These are phyloP conservation scores for Teratosphaeria zuluensis DNA, from an alignment of 2,329 filamentous ascomycete genomes.

Conservation along the genomic window DNA sequence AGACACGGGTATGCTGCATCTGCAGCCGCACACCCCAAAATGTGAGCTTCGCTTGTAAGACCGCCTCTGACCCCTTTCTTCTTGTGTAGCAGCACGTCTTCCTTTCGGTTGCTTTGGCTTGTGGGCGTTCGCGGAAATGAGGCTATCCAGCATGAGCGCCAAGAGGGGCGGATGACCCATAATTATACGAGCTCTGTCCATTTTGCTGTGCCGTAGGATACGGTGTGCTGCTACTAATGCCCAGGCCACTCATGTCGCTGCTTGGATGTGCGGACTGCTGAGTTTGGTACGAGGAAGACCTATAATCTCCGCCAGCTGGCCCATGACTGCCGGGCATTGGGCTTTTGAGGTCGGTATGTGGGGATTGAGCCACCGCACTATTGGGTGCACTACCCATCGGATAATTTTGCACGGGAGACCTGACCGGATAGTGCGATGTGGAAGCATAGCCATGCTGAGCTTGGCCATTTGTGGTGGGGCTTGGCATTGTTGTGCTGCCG, in stretches of 20 bases:
- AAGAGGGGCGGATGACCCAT: conserved; percentile 10
- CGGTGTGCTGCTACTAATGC: conserved; percentile 16
- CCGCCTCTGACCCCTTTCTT: background rate
- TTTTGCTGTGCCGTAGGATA: conserved; percentile 17
- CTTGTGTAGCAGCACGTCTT: background rate
- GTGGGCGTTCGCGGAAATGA: background rate
- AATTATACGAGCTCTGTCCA: conserved; percentile 13
- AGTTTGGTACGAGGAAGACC: conserved; percentile 5
- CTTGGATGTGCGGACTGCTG: conserved; percentile 12
- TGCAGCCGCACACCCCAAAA: background rate
- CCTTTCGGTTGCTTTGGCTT: background rate
- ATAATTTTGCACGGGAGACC: conserved; percentile 21
- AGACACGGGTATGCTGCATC: background rate
- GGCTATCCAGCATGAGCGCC: background rate
- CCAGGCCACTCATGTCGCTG: conserved; percentile 22
- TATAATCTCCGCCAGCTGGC: background rate
- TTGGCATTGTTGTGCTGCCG: conserved; percentile 12
- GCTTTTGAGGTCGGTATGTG: conserved; percentile 19
- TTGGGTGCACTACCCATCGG: conserved; percentile 19
- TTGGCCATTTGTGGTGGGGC: conserved; percentile 18
- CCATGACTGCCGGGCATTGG: conserved; percentile 12
- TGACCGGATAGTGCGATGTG: conserved; percentile 18
- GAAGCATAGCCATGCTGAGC: conserved; percentile 17
- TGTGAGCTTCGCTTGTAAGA: background rate
- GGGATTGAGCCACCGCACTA: conserved; percentile 20